These are phyloP conservation scores for Neonectria sp. DNA, from an alignment of 2,329 filamentous ascomycete genomes.

Conservation along the genomic window DNA sequence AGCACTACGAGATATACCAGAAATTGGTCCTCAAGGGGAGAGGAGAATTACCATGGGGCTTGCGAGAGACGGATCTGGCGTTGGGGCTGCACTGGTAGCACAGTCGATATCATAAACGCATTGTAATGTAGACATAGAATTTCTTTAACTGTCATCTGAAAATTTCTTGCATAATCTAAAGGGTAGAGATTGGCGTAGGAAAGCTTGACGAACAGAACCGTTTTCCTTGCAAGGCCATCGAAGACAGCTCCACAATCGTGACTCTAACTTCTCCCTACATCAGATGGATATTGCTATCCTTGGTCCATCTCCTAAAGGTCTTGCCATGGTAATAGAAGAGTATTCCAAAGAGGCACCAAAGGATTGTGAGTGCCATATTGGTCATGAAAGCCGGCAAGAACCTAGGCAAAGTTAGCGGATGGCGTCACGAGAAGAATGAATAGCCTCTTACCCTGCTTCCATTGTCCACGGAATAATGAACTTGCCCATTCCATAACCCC, in stretches of 20 bases:
- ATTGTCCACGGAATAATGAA: slow-evolving; percentile 29
- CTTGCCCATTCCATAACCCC: slow-evolving; percentile 31
- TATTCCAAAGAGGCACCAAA: slow-evolving; percentile 17
- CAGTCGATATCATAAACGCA: slow-evolving; percentile 7
- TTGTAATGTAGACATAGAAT: not conserved
- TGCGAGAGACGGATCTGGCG: slow-evolving; percentile 80
- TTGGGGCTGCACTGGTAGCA: slow-evolving; percentile 77
- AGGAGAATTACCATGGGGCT: slow-evolving; percentile 78
- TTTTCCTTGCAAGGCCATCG: not conserved
- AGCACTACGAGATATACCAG: slow-evolving; percentile 67
- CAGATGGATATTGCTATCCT: slow-evolving; percentile 23
- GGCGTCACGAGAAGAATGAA: not conserved
- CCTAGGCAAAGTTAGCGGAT: not conserved
- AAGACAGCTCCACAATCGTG: not conserved
- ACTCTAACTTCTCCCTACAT: not conserved
- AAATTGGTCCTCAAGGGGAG: slow-evolving; percentile 63
- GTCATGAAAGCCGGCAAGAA: slow-evolving; percentile 19
- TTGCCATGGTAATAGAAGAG: slow-evolving; percentile 30
- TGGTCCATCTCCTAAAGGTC: slow-evolving; percentile 27
- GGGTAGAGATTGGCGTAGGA: not conserved
- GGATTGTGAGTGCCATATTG: slow-evolving; percentile 25
- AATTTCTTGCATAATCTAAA: not conserved
- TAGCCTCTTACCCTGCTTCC: slow-evolving; percentile 10
- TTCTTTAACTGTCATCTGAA: not conserved
- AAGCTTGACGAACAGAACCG: not conserved